Percentiles rank a stretch among this genome's conserved stretches.
Conservation (phyloP, 768 basidiomycete genomes). For the Hygrophoropsis aurantiaca region DNA sequence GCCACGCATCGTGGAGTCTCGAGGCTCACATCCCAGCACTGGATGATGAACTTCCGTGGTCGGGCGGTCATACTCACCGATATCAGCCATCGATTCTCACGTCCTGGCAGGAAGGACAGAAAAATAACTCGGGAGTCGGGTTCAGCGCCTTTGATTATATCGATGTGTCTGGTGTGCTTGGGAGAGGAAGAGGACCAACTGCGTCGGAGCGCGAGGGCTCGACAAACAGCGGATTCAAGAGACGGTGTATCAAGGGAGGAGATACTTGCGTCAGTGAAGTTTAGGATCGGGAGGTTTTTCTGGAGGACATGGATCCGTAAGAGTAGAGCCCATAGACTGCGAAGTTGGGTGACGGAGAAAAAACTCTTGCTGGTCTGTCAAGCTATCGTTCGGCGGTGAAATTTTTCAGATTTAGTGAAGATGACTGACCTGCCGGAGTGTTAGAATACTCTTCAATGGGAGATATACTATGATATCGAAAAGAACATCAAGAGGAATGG, state of each 20-base stretch:
- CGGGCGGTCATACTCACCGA: constrained; percentile 35
- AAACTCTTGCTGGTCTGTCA: constrained; percentile 49
- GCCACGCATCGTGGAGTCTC: constrained; percentile 43
- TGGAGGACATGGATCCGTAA: constrained; percentile 42
- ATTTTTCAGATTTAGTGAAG: background rate
- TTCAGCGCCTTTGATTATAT: constrained; percentile 21
- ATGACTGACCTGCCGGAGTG: constrained; percentile 45
- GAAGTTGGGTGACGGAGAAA: constrained; percentile 41
- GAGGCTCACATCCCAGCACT: constrained; percentile 55
- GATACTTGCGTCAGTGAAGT: constrained; percentile 30
- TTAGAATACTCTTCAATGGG: constrained; percentile 40
- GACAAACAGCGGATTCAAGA: constrained; percentile 43
- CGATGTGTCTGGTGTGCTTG: constrained; percentile 19
- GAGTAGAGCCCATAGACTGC: constrained; percentile 49
- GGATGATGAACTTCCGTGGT: constrained; percentile 36
- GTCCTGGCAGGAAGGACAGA: constrained; percentile 47
- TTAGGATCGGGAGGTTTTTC: constrained; percentile 47
- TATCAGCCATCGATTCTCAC: constrained; percentile 45
- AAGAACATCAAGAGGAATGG: constrained; percentile 50
- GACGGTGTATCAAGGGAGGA: constrained; percentile 39
- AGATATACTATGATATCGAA: constrained; percentile 43
- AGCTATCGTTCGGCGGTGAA: background rate
- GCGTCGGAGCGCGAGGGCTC: constrained; percentile 41
- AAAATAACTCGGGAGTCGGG: constrained; percentile 38
- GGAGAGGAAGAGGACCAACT: constrained; percentile 53